Evolutionary conservation across 2,329 filamentous ascomycete species (phyloP).

Genomic region (Verticillium albo-atrum): DNA sequence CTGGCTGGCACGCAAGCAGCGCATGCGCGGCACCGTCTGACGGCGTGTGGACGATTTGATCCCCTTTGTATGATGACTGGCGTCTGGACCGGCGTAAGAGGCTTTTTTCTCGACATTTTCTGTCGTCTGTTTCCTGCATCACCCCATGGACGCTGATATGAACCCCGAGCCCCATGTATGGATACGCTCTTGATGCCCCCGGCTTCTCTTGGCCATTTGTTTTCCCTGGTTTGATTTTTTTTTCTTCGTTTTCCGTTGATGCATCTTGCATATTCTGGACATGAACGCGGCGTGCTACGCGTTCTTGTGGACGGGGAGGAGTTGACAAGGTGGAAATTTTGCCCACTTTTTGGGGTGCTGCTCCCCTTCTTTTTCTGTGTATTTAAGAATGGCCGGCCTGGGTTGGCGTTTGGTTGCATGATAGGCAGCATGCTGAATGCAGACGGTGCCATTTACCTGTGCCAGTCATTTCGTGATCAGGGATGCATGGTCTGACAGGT

Average conservation of each 20-base stretch:
- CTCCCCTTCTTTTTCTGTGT: not conserved
- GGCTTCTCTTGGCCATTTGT: not conserved
- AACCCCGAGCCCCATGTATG: slow-evolving; percentile 14
- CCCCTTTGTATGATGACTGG: slow-evolving; percentile 1
- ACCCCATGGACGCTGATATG: slow-evolving; percentile 14
- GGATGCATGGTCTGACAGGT: no score
- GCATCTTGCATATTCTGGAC: not conserved
- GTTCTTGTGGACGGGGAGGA: not conserved
- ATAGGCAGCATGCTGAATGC: not conserved
- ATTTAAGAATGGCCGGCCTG: not conserved
- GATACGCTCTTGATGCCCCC: slow-evolving; percentile 5
- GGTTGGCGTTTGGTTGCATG: not conserved
- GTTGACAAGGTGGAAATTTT: not conserved
- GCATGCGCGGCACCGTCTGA: slow-evolving; percentile 48
- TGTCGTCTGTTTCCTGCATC: not conserved
- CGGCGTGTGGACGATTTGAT: not conserved
- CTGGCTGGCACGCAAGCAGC: slow-evolving; percentile 70
- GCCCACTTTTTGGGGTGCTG: not conserved
- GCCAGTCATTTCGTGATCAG: no score
- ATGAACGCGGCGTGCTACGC: no score
- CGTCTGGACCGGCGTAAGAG: not conserved
- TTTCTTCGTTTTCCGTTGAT: not conserved
- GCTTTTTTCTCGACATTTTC: not conserved
- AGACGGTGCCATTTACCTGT: not conserved
- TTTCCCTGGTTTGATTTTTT: not conserved